Evolutionary conservation across 2,329 filamentous ascomycete species (phyloP), one percentile per base, ranked within the genome.

Genomic region (Fusarium brachygibbosum): DNA sequence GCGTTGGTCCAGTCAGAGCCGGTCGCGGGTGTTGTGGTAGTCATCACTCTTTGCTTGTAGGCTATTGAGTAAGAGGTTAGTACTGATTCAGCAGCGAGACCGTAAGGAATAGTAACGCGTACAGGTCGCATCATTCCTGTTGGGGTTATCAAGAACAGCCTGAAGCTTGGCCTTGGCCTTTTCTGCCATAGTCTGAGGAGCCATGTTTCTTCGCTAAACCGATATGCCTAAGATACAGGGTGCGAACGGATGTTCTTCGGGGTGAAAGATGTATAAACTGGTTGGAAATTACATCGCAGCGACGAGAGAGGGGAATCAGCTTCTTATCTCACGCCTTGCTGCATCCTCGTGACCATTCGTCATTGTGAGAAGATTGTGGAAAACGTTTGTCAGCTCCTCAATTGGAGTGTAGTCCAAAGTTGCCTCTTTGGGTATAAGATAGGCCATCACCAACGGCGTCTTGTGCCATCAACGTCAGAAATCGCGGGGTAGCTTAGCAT

Each of bases 21-120:
- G 2, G 46, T 41, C 4, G 65, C 12, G 7, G 68, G 68, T 8
- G 63, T 66, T n/a, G 45, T 69, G 5, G 68, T 70, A 0, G 68
- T 44, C 68, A 70, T 57, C 10, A 70, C 68, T 40, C 68, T 71
- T n/a, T 71, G 64, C 5, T 59, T 70, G 13, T 70, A 70, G 6
- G 50, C 68, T 70, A 3, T 45, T 16, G 19, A 5, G 8, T 2
- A 4, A 21, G 0, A 2, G 3, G 25, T 70, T 1, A 70, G 63
- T 3, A 11, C 6, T 3, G 3, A 2, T 5, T 5, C 9, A 21
- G 9, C 2, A 51, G 14, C 17, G 9, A 16, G 1, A 2, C 10
- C 10, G 1, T 2, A 9, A 7, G 0, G 9, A 5, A 31, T 4
- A 1, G 1, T 2, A 29, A 5, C 4, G 14, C 56, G 2, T 57